Evolutionary conservation across 2,329 filamentous ascomycete species (phyloP), one percentile per base, ranked within the genome.

Genomic region (Xylaria sp.): DNA sequence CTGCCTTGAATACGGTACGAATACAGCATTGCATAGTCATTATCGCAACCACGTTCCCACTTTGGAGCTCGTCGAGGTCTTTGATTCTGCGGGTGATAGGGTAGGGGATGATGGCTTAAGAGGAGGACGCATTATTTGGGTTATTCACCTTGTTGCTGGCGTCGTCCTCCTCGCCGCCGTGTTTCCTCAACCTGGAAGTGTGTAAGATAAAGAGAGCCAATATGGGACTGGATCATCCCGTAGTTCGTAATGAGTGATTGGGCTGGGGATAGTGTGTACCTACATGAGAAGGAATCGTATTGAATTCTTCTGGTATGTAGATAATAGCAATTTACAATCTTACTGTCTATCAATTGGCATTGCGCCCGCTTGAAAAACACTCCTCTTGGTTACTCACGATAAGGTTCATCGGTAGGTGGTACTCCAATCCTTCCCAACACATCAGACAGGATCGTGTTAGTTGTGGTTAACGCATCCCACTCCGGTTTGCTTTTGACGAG

Each of bases 401-500:
- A 28, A 60, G 10, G 42, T 40, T 33, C 46, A 15, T 65, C 40
- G 46, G 63, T 70, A 63, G 71, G 53, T 13, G 78, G 74, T 6
- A 83, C 66, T 1, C 83, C 83, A 62, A 86, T 84, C 69, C 76
- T 75, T 26, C 73, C 70, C 49, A 88, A 69, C 4, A 87, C 75
- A 59, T 76, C 72, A n/a, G 73, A 63, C 46, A 87, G 72, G 73
- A 80, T 80, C 1, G 59, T 72, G 28, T 79, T 76, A 48, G 84
- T 78, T n/a, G 77, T 77, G 64, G 80, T 79, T 59, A 91, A 71
- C 0, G 82, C 83, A 66, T 88, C 80, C 87, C 87, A 90, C 77
- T 90, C 88, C 3, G 76, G 78, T 73, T 86, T 78, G 33, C 77
- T 87, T 79, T 90, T 90, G 17, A 90, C 88, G 63, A 91, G 79